Conservation (phyloP, 2,329 filamentous ascomycete genomes). For the Exophiala sp. region DNA sequence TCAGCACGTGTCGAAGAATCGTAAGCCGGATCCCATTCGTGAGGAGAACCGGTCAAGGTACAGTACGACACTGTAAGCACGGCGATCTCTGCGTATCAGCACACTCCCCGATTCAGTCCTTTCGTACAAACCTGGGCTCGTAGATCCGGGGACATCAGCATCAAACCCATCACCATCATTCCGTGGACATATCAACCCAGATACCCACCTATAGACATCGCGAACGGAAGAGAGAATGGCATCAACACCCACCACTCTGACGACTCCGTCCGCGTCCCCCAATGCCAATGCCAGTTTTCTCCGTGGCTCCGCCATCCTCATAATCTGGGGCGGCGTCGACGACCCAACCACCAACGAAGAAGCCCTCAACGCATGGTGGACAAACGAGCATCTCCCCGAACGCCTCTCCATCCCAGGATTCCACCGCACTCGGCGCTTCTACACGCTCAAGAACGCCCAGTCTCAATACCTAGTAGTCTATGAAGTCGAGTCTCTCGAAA, state of each 20-base stretch:
- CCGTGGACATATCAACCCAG: not conserved
- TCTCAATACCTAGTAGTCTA: constrained; percentile 15
- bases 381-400: constrained; percentile 17
- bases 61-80: too few species aligned
- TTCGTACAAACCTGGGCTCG: too few species aligned
- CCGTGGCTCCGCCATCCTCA: constrained; percentile 12
- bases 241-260: not conserved
- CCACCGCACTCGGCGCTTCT: constrained; percentile 12
- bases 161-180: not conserved
- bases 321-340: constrained; percentile 12
- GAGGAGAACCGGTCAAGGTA: too few species aligned
- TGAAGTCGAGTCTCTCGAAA: constrained; percentile 8
- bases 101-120: too few species aligned
- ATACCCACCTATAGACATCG: too few species aligned
- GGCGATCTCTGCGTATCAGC: too few species aligned
- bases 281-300: not conserved
- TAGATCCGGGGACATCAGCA: too few species aligned
- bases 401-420: constrained; percentile 14
- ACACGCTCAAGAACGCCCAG: not conserved
- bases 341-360: constrained; percentile 1
- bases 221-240: not conserved
- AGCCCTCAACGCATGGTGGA: constrained; percentile 18
- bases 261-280: too few species aligned
- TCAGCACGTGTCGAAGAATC: too few species aligned
- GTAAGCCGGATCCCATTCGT: too few species aligned